Evolutionary conservation across 228 moss, liverwort and hornwort genomes (phyloP).

Genomic region (Sphagnum fallax): DNA sequence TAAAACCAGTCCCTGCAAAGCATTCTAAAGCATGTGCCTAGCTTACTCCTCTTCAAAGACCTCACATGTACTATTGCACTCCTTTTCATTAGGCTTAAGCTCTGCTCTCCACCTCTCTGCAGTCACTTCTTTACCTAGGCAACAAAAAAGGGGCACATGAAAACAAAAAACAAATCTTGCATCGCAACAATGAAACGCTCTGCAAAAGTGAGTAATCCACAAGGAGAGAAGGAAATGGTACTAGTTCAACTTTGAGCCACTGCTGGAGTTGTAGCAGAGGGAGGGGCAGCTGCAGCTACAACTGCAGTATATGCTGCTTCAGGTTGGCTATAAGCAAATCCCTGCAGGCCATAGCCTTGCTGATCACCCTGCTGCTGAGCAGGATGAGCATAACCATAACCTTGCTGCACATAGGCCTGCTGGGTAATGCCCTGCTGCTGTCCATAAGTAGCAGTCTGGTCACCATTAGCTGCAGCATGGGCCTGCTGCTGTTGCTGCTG

Average conservation of each 20-base stretch:
- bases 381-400: constrained; percentile 77
- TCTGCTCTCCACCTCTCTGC: too few relatives aligned
- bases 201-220: too few relatives aligned
- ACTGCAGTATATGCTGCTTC: constrained; percentile 62
- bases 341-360: constrained; percentile 82
- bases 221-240: too few relatives aligned
- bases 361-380: constrained; percentile 35
- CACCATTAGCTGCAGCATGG: constrained; percentile 52
- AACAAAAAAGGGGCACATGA: too few relatives aligned
- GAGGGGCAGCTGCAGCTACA: constrained; percentile 51
- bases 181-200: too few relatives aligned
- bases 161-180: too few relatives aligned
- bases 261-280: constrained; percentile 40
- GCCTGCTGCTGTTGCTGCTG: constrained; percentile 67
- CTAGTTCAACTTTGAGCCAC: constrained; percentile 61
- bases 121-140: too few relatives aligned
- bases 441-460: constrained; percentile 63
- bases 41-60: too few relatives aligned
- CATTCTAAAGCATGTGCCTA: too few relatives aligned
- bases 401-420: constrained; percentile 81
- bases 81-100: too few relatives aligned
- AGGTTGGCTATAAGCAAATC: constrained; percentile 75
- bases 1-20: too few relatives aligned
- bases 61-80: too few relatives aligned
- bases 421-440: constrained; percentile 74